Base-by-base conservation (phyloP, 2,329 filamentous ascomycete species). In the Amauroascus niger region DNA sequence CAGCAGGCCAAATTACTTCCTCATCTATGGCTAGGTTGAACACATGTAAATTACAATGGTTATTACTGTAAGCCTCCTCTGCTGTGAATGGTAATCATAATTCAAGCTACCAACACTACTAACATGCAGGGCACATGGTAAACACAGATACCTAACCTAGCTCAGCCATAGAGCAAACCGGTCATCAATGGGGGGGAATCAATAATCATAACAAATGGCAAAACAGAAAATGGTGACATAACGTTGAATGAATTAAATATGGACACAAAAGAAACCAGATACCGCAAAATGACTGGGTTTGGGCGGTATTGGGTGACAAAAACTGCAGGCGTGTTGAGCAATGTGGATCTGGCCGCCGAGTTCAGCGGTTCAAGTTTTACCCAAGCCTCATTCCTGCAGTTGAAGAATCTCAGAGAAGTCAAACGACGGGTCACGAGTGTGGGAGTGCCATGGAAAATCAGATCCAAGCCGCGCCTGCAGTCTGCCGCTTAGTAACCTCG, bases 151-250 rank as follows among this genome's bases (percentile, higher is more conserved):
- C 35, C 48, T 32, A 30, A 32, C 37, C 35, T 35, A 50, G 35
- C 37, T 30, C 35, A 41, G 24, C 28, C 48, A 30, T 50, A 24
- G 18, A 40, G 24, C 11, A 50, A 32, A 32, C 37, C 37, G 37
- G 37, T 50, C 48, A 43, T 50, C 35, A 50, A 43, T 43, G 11
- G 46, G 11, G 46, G 48, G 48, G 48, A 41, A 50, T 50, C 48
- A 50, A 50, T 50, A 33, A 14, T 50, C 48, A 22, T 50, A 33
- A 50, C 47, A 43, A 50, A 43, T 33, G 16, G 3, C 2, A 48
- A 35, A 35, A 30, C 3, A 46, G 18, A 18, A 40, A 16, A 32
- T 41, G 18, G 39, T 16, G 20, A 39, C 6, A 9, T n/a, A 45
- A 28, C 41, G 16, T 45, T 28, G 28, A n/a, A 24, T 22, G 20